A percentile compares a stretch with the other conserved stretches of the same genome.
These are phyloP conservation scores for Yamadazyma kitorensis DNA, from an alignment of 805 yeast genomes.

Conservation along the genomic window DNA sequence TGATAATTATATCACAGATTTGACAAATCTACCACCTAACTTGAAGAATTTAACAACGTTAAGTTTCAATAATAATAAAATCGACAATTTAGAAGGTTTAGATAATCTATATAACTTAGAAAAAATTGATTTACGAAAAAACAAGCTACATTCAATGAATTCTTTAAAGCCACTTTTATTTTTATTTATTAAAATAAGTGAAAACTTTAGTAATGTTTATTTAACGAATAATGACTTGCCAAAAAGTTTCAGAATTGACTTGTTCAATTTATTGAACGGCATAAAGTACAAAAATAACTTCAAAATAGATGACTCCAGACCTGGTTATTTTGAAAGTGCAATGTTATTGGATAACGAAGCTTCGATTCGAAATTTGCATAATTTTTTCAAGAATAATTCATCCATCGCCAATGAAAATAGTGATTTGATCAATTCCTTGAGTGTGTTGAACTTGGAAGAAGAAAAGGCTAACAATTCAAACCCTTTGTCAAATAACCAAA, in stretches of 20 bases:
- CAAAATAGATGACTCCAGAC: slow-evolving; percentile 58
- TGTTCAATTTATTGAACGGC: slow-evolving; percentile 57
- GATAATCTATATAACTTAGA: slow-evolving; percentile 43
- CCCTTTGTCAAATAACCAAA: slow-evolving; percentile 15
- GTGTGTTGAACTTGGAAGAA: slow-evolving; percentile 9
- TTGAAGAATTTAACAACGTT: slow-evolving; percentile 40
- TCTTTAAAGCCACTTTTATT: slow-evolving; percentile 33
- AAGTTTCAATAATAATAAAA: slow-evolving; percentile 49
- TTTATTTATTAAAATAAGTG: slow-evolving; percentile 26
- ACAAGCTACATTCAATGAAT: slow-evolving; percentile 34
- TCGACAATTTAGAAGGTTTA: slow-evolving; percentile 42
- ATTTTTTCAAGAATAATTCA: slow-evolving; percentile 15
- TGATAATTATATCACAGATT: slow-evolving; percentile 38
- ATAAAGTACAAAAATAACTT: slow-evolving; percentile 44
- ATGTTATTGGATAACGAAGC: slow-evolving; percentile 49
- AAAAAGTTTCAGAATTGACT: slow-evolving; percentile 49
- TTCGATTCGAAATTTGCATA: slow-evolving; percentile 42
- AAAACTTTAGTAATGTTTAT: slow-evolving; percentile 39
- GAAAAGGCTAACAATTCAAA: slow-evolving; percentile 7
- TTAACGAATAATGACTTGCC: slow-evolving; percentile 41
- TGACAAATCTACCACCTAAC: slow-evolving; percentile 32
- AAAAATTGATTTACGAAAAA: slow-evolving; percentile 53
- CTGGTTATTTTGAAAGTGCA: slow-evolving; percentile 61
- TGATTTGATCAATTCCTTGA: slow-evolving; percentile 8
- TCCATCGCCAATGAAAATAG: not conserved